Evolutionary conservation across 2,329 filamentous ascomycete species (phyloP).

Genomic region (Dryadomyces quercus-mongolicae): DNA sequence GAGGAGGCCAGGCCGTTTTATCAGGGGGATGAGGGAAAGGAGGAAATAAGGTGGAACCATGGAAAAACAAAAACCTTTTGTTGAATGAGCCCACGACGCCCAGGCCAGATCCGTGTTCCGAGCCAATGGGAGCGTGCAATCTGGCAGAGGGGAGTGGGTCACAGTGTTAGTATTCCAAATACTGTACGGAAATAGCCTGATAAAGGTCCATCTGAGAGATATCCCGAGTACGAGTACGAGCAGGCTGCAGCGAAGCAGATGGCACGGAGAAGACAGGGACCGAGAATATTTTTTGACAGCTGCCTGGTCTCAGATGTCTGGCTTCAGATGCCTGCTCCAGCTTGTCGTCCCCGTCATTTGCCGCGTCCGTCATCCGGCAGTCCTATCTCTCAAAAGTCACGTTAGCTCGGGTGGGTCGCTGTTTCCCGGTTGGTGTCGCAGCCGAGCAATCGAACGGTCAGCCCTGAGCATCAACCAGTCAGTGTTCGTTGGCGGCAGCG

Average conservation of each 20-base stretch:
- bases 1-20: not conserved
- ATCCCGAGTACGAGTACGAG: no score
- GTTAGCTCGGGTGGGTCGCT: not conserved
- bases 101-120: conserved; percentile 11
- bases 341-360: not conserved
- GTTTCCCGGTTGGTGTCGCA: not conserved
- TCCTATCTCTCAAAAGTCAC: not conserved
- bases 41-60: not conserved
- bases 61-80: conserved; percentile 3
- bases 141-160: not conserved
- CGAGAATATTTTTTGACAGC: no score
- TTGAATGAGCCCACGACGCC: conserved; percentile 13
- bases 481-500: conserved; percentile 1
- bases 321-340: no score
- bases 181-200: not conserved
- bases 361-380: not conserved
- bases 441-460: not conserved
- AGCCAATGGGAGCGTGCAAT: conserved; percentile 7
- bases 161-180: not conserved
- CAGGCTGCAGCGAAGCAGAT: no score
- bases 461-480: not conserved
- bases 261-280: no score
- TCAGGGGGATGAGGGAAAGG: not conserved
- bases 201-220: not conserved
- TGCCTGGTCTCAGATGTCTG: no score